These are phyloP conservation scores for Elsinoe necatrix DNA, from an alignment of 2,329 filamentous ascomycete species.

Conservation along the genomic window DNA sequence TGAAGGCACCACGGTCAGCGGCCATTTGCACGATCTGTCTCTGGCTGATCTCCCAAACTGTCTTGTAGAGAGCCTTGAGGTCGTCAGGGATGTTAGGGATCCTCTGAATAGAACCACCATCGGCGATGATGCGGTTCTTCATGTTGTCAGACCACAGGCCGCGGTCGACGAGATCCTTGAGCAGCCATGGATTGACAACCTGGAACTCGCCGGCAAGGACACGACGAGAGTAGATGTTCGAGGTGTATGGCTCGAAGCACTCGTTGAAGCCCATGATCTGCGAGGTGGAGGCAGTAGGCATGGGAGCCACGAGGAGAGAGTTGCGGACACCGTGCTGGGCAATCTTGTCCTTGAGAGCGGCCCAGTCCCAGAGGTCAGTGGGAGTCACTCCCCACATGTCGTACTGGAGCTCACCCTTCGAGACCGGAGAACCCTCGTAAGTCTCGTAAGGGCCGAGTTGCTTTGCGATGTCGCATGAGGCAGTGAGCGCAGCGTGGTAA, in stretches of 20 bases:
- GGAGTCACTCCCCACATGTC: slow-evolving; percentile 98
- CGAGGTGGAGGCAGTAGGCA: slow-evolving; percentile 95
- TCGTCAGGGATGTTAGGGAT: slow-evolving; percentile 94
- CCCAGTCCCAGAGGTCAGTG: slow-evolving; percentile 95
- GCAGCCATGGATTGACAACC: slow-evolving; percentile 96
- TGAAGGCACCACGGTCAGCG: slow-evolving; percentile 94
- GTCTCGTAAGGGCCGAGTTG: slow-evolving; percentile 76
- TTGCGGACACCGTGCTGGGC: slow-evolving; percentile 91
- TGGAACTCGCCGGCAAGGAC: slow-evolving; percentile 98
- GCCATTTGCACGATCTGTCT: slow-evolving; percentile 95
- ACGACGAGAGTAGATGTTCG: slow-evolving; percentile 98
- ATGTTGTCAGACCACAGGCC: slow-evolving; percentile 98
- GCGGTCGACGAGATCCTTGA: slow-evolving; percentile 96
- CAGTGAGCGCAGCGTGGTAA: slow-evolving; percentile 89
- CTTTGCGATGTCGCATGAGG: slow-evolving; percentile 79
- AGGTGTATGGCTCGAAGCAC: slow-evolving; percentile 99
- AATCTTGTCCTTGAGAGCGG: slow-evolving; percentile 77
- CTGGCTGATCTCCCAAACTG: slow-evolving; percentile 98
- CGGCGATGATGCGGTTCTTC: slow-evolving; percentile 99
- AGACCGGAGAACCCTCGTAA: slow-evolving; percentile 88
- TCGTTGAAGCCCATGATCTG: slow-evolving; percentile 99
- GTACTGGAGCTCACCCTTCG: slow-evolving; percentile 91
- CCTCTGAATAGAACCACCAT: slow-evolving; percentile 91
- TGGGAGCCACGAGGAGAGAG: slow-evolving; percentile 87
- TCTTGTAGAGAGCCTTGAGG: slow-evolving; percentile 97